Conservation (phyloP, 2,329 filamentous ascomycete species). For the Phaeosphaeriaceae sp. region DNA sequence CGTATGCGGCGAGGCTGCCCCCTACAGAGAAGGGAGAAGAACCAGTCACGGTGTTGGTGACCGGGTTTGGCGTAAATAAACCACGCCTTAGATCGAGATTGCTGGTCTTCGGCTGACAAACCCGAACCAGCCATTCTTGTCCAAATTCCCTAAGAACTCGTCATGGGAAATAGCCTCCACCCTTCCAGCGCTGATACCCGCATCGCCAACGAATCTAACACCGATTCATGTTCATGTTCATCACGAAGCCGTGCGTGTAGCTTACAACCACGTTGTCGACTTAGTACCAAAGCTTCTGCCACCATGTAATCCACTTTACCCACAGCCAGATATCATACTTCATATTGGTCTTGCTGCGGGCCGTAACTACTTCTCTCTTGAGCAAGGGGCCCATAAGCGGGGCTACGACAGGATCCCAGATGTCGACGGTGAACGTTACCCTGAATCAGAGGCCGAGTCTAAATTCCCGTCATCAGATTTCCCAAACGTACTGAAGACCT, state of each 20-base stretch:
- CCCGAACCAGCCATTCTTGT: constrained; percentile 38
- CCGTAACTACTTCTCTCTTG: constrained; percentile 45
- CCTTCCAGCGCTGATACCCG: constrained; percentile 43
- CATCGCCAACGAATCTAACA: constrained; percentile 26
- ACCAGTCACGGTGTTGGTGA: constrained; percentile 45
- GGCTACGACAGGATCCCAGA: constrained; percentile 43
- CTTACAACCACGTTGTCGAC: constrained; percentile 38
- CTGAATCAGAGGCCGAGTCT: constrained; percentile 20
- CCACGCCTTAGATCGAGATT: background rate
- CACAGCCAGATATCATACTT: constrained; percentile 40
- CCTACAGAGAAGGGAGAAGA: constrained; percentile 34
- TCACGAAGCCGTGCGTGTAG: constrained; percentile 43
- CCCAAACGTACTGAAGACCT: constrained; percentile 34
- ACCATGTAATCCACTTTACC: constrained; percentile 21
- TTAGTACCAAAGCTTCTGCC: constrained; percentile 38
- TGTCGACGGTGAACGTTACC: constrained; percentile 40
- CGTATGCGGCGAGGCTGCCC: constrained; percentile 39
- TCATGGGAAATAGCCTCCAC: constrained; percentile 48
- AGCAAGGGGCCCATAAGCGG: constrained; percentile 34
- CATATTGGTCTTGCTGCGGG: constrained; percentile 49
- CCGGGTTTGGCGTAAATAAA: constrained; percentile 44
- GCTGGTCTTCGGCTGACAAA: constrained; percentile 11
- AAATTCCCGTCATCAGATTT: constrained; percentile 25
- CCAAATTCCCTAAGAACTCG: constrained; percentile 39
- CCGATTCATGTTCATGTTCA: constrained; percentile 46